Conservation (phyloP, 495 filamentous ascomycete genomes). For the Annulohypoxylon nitens region DNA sequence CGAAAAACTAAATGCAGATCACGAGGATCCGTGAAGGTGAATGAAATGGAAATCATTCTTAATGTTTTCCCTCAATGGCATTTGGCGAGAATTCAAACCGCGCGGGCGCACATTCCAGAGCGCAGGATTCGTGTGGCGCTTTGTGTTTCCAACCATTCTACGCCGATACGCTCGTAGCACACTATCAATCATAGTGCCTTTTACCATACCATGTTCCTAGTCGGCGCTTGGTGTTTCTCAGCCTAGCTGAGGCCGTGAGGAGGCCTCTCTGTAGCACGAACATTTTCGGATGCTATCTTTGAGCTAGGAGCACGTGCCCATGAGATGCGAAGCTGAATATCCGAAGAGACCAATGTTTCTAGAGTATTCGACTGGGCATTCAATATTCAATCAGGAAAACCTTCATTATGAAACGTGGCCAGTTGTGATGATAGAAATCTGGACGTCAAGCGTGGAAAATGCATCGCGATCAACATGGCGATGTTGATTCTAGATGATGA, state of each 20-base stretch:
- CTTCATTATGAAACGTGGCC: constrained; percentile 1
- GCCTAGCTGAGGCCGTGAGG: neutral
- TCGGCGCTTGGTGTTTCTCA: neutral
- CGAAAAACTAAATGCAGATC: neutral
- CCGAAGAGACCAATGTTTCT: constrained; percentile 6
- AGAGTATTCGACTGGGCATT: constrained; percentile 10
- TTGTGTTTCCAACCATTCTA: constrained; percentile 1
- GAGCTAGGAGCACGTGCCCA: neutral
- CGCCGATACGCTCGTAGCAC: constrained; percentile 1
- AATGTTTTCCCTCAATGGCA: constrained; percentile 24
- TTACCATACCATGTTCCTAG: neutral
- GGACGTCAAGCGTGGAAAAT: neutral
- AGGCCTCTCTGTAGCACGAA: constrained; percentile 6
- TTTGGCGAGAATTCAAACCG: constrained; percentile 26
- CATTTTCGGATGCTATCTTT: neutral
- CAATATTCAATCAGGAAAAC: neutral
- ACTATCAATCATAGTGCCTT: neutral
- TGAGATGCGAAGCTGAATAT: neutral
- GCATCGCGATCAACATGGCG: neutral
- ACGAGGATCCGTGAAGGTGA: neutral
- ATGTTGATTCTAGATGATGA: constrained; percentile 17
- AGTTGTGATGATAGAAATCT: neutral
- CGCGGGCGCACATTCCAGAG: constrained; percentile 32
- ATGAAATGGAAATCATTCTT: constrained; percentile 4
- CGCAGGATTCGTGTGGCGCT: constrained; percentile 5